Percentiles rank a stretch among this genome's conserved stretches.
These are phyloP conservation scores for Cicer judaicum DNA, from an alignment of 306 rosid genomes.

Conservation along the genomic window DNA sequence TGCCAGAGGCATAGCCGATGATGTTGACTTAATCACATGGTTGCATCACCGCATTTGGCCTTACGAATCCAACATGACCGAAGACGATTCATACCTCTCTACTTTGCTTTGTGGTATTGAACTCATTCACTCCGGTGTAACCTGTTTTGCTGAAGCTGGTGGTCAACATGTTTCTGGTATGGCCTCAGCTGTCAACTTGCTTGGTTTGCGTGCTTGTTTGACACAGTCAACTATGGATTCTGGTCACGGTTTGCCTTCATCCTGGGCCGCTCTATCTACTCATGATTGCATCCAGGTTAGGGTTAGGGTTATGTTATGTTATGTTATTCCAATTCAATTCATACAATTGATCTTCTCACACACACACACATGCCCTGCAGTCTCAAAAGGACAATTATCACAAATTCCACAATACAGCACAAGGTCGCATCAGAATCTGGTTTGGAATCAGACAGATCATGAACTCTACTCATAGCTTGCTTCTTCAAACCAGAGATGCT, in stretches of 20 bases:
- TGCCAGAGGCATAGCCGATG: constrained; percentile 90
- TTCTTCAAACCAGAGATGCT: constrained; percentile 67
- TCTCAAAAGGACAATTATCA: constrained; percentile 74
- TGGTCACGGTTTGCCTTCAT: constrained; percentile 75
- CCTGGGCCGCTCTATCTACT: constrained; percentile 68
- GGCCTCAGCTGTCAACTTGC: constrained; percentile 70
- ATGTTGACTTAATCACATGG: constrained; percentile 89
- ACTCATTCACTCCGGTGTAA: constrained; percentile 55
- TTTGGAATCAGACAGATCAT: constrained; percentile 87
- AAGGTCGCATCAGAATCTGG: constrained; percentile 89
- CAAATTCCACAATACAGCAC: constrained; percentile 72
- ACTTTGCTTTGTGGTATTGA: constrained; percentile 83
- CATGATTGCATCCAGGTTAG: constrained; percentile 56
- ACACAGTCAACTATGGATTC: constrained; percentile 78
- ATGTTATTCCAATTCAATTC: too few relatives aligned
- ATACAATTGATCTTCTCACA: too few relatives aligned
- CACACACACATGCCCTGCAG: constrained; percentile 18
- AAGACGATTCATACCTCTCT: constrained; percentile 76
- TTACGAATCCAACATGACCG: constrained; percentile 80
- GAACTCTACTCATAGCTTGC: constrained; percentile 75
- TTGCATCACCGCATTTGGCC: constrained; percentile 90
- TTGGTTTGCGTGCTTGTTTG: constrained; percentile 88
- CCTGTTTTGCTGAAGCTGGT: constrained; percentile 95
- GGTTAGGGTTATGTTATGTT: too few relatives aligned
- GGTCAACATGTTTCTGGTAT: constrained; percentile 83